Base-by-base conservation (phyloP, 2,329 filamentous ascomycete species). In the Colletotrichum falcatum region DNA sequence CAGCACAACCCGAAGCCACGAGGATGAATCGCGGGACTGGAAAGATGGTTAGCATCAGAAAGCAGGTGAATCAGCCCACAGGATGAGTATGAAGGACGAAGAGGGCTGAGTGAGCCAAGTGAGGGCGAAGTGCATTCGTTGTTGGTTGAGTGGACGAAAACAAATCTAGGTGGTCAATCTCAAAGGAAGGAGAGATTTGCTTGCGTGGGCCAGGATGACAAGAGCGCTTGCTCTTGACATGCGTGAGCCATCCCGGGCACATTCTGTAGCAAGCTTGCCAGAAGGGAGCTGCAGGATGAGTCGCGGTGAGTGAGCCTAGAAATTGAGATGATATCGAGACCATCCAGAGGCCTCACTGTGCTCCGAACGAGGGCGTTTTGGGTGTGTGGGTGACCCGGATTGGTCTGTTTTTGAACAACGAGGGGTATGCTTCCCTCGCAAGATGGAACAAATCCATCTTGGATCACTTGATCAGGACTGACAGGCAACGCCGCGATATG, bases 391-490 rank as follows among this genome's bases (percentile, higher is more conserved):
- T 46, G 20, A 37, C 33, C 23, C 44, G n/a, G 18, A 3, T 33
- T 8, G 20, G 23, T 23, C 18, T n/a, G 16, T 33, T 20, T 33
- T 20, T 23, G 33, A 39, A 11, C 20, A 35, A 30, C 20, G 33
- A 59, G 9, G 8, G 18, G 23, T 49, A 20, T n/a, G 46, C 28
- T 14, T 42, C 44, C 28, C 2, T 42, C 39, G 30, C 23, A 26
- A 48, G 20, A 33, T 37, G 51, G 16, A 12, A 33, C 11, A 9
- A 44, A 12, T 8, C 8, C 35, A 51, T 65, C 42, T 39, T 28
- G 35, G 67, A 70, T 70, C 67, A 33, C 67, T 70, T 62, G 67
- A 70, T 70, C 58, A 53, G 42, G 30, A 37, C 55, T 63, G 44
- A 23, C 14, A 39, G 28, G 28, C 42, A 48, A 35, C 18, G 26